phyloP scores from a whole-genome alignment of 371 early-diverging fungal genomes.

The Mortierella sp. region DNA sequence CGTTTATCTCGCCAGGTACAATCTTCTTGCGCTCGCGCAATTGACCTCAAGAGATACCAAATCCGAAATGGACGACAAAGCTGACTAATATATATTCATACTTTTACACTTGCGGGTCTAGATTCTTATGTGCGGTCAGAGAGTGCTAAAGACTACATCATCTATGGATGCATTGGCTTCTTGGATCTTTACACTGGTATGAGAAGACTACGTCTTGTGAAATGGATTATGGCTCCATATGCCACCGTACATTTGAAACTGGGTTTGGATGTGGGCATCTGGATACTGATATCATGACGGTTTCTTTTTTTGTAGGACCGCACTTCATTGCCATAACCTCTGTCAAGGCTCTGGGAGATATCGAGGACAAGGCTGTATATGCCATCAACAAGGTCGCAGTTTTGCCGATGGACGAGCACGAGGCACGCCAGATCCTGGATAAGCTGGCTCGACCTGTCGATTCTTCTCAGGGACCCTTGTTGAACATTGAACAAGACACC shows the following conservation, averaged over 20 bases:
- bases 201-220: not conserved
- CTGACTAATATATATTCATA: not conserved
- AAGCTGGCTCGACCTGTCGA: slow-evolving; percentile 28
- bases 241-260: not conserved
- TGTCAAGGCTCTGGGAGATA: slow-evolving; percentile 61
- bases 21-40: not conserved
- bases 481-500: slow-evolving; percentile 3
- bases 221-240: not conserved
- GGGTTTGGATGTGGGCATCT: not conserved
- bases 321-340: slow-evolving; percentile 62
- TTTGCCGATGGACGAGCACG: slow-evolving; percentile 57
- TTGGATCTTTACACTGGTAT: slow-evolving; percentile 48
- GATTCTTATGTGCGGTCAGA: slow-evolving; percentile 30
- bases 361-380: slow-evolving; percentile 63
- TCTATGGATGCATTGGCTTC: slow-evolving; percentile 53
- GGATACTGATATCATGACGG: not conserved
- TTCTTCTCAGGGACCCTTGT: slow-evolving; percentile 8
- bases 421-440: slow-evolving; percentile 34
- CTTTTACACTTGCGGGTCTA: not conserved
- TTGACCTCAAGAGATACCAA: too few relatives aligned
- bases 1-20: slow-evolving; percentile 25
- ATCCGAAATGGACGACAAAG: not conserved
- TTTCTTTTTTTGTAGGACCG: slow-evolving; percentile 24
- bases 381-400: slow-evolving; percentile 64
- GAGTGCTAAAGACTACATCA: slow-evolving; percentile 38